These are phyloP conservation scores for Aureobasidium melanogenum DNA, from an alignment of 2,329 filamentous ascomycete species.

Conservation along the genomic window DNA sequence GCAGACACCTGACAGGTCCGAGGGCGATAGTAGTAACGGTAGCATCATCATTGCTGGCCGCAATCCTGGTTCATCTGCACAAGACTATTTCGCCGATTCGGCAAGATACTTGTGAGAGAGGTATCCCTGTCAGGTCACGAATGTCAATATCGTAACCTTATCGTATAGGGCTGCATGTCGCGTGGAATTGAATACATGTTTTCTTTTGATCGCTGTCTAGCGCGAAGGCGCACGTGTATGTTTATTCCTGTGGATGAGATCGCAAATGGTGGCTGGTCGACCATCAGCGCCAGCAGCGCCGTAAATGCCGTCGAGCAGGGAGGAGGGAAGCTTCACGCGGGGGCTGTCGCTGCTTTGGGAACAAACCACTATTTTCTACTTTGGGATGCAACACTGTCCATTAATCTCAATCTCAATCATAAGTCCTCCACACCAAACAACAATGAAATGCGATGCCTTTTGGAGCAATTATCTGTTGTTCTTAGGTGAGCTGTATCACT, in stretches of 20 bases:
- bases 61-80: neutral
- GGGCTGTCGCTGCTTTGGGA: neutral
- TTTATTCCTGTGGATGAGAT: neutral
- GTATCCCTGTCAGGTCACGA: neutral
- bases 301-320: neutral
- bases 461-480: neutral
- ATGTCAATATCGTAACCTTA: neutral
- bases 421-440: neutral
- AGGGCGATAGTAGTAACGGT: neutral
- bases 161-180: neutral
- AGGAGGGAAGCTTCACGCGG: neutral
- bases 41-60: neutral
- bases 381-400: neutral
- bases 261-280: neutral
- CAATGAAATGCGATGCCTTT: neutral
- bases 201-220: neutral
- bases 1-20: neutral
- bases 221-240: neutral
- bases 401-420: neutral
- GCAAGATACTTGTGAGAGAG: neutral
- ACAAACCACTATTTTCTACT: neutral
- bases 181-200: neutral
- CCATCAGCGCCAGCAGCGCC: too few relatives aligned
- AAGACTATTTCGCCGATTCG: conserved; percentile 4
- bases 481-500: neutral